Percentiles rank a stretch among this genome's conserved stretches.
phyloP scores from a whole-genome alignment of 805 yeast genomes.

The Starmerella bombicola region DNA sequence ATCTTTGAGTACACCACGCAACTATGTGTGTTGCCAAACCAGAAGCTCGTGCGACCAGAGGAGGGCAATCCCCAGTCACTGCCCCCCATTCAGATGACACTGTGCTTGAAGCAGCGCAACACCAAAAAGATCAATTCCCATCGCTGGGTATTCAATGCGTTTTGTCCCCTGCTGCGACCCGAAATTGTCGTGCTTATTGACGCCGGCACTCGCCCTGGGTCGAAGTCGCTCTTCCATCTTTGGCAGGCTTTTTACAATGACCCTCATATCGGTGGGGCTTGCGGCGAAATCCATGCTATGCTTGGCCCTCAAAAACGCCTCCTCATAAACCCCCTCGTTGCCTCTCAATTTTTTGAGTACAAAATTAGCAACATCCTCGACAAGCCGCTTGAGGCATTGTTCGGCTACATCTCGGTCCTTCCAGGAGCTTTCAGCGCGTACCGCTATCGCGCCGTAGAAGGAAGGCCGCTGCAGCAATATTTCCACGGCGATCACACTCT shows the following conservation, averaged over 20 bases:
- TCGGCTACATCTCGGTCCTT: constrained; percentile 52
- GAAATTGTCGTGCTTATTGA: constrained; percentile 46
- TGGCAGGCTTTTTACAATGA: constrained; percentile 54
- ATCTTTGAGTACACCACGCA: constrained; percentile 54
- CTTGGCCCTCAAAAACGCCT: constrained; percentile 34
- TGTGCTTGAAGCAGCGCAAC: constrained; percentile 50
- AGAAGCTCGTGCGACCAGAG: constrained; percentile 43
- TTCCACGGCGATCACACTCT: constrained; percentile 53
- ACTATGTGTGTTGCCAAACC: constrained; percentile 32
- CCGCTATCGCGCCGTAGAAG: constrained; percentile 45
- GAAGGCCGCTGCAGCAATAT: constrained; percentile 54
- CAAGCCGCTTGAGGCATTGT: constrained; percentile 52
- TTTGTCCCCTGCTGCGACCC: constrained; percentile 46
- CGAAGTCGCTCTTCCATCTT: constrained; percentile 43
- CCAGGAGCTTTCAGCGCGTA: constrained; percentile 64
- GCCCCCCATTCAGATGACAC: constrained; percentile 50
- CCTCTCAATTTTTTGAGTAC: constrained; percentile 55
- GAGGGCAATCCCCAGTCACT: constrained; percentile 37
- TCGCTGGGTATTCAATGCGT: constrained; percentile 57
- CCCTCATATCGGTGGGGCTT: constrained; percentile 53
- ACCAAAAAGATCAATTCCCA: constrained; percentile 56
- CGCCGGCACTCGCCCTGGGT: constrained; percentile 54
- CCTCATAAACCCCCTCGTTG: constrained; percentile 47
- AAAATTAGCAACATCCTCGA: constrained; percentile 56
- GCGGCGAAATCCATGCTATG: constrained; percentile 58